Base-by-base conservation (phyloP, 768 basidiomycete genomes). In the Mycena epipterygia region DNA sequence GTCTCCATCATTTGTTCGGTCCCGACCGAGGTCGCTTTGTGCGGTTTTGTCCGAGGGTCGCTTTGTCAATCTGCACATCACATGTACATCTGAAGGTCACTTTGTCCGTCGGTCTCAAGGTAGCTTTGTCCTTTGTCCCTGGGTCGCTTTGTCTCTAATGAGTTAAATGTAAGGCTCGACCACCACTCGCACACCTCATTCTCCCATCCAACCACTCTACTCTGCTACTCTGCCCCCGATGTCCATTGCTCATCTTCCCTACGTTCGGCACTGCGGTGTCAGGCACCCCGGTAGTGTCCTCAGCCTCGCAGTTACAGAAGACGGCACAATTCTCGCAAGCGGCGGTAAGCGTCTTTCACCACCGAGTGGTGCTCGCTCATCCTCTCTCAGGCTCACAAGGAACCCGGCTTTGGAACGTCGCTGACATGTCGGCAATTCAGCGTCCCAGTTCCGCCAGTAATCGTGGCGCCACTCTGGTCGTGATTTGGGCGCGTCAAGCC, bases 271-370 rank as follows among this genome's bases (percentile, higher is more conserved):
- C 42, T 33, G 41, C 25, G 65, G 65, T 21, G 21, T 66, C n/a
- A 21, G 16, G 5, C 55, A 67, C 46, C 56, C 56, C 11, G 65
- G 65, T 17, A 58, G 23, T 21, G 41, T 67, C 56, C 65, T 67
- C 56, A 25, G 32, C 32, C 59, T 68, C 32, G 60, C 67, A 3
- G 42, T 49, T 16, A 63, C 59, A 33, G 53, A 44, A 49, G 60
- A 68, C 23, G 60, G 60, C 52, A 68, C 19, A 14, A 62, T 52
- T 32, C 60, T 68, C 7, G 60, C 53, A 21, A 68, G 58, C 33
- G 67, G 67, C 49, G 67, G 67, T 68, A 59, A 53, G 67, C 41
- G 25, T 19, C 7, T 41, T n/a, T 53, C 32, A 19, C 33, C 27
- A 37, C 29, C 29, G 37, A 35, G 17, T 35, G 49, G 29, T n/a